phyloP scores from a whole-genome alignment of 768 basidiomycete genomes.

The Mycena galopus region DNA sequence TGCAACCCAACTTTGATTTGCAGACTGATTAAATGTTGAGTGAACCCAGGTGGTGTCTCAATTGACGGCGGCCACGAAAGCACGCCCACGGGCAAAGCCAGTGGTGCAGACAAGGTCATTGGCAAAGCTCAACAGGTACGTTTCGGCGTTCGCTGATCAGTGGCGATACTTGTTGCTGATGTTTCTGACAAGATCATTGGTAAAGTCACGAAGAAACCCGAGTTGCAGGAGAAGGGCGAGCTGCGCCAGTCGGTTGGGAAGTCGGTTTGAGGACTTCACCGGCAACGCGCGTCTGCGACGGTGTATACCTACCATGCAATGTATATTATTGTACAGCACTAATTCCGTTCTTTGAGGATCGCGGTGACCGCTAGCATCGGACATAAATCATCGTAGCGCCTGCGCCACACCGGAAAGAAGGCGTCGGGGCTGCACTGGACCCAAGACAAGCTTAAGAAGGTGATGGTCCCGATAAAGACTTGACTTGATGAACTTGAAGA shows the following conservation, averaged over 20 bases:
- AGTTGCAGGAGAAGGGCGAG: slow-evolving; percentile 68
- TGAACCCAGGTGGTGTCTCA: slow-evolving; percentile 50
- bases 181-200: slow-evolving; percentile 58
- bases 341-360: no score
- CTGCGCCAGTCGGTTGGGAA: slow-evolving; percentile 68
- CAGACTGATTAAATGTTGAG: background rate
- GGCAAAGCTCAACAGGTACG: slow-evolving; percentile 71
- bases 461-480: no score
- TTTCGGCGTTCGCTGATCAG: background rate
- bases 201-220: slow-evolving; percentile 60
- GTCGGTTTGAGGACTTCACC: slow-evolving; percentile 56
- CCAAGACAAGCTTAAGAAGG: no score
- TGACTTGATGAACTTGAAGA: no score
- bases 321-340: no score
- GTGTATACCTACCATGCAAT: background rate
- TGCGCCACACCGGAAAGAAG: no score
- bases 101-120: slow-evolving; percentile 64
- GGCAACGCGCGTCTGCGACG: slow-evolving; percentile 55
- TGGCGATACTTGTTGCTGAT: background rate
- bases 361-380: no score
- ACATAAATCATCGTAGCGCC: no score
- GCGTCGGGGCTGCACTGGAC: no score
- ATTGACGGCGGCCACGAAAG: slow-evolving; percentile 45
- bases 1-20: background rate
- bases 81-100: slow-evolving; percentile 55